Conservation (phyloP, 1,284 basidiomycete genomes). For the Cutaneotrichosporon cyanovorans region DNA sequence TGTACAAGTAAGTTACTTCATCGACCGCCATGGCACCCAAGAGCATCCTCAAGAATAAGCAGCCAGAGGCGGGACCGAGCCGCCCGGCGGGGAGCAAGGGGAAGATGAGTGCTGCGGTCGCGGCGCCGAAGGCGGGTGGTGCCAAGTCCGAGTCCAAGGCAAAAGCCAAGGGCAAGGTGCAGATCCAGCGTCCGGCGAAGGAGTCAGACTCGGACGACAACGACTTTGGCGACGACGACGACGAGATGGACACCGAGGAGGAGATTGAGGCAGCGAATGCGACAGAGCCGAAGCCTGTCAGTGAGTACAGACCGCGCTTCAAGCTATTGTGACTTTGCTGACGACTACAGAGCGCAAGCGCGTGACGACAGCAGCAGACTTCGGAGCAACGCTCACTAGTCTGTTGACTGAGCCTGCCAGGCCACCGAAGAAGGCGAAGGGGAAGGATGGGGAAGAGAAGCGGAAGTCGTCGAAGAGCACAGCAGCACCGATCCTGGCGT, state of each 20-base stretch:
- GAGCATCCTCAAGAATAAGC: constrained; percentile 16
- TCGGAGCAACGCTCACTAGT: constrained; percentile 41
- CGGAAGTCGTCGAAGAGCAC: constrained; percentile 5
- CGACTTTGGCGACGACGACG: constrained; percentile 12
- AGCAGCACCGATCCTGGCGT: constrained; percentile 35
- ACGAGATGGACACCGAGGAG: constrained; percentile 15
- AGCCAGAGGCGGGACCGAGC: constrained; percentile 8
- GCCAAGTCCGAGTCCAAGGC: too few species aligned
- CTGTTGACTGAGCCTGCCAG: constrained; percentile 34
- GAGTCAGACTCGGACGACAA: constrained; percentile 4
- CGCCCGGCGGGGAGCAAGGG: not conserved
- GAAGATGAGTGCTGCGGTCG: constrained; percentile 5
- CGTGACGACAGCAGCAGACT: constrained; percentile 37
- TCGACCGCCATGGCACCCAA: constrained; percentile 17
- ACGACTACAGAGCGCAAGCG: constrained; percentile 39
- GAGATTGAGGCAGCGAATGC: constrained; percentile 15
- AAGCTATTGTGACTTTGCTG: not conserved
- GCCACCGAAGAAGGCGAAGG: constrained; percentile 19
- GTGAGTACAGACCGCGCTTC: not conserved
- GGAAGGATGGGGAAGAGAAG: constrained; percentile 3
- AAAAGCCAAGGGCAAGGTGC: constrained; percentile 8
- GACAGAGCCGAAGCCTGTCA: constrained; percentile 13
- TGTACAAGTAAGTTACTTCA: not conserved
- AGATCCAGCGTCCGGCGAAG: not conserved
- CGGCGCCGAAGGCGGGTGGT: constrained; percentile 4